Percentiles rank a stretch among this genome's conserved stretches.
Conservation (phyloP, 148 eudicot genomes). For the Polygonum maritimum region DNA sequence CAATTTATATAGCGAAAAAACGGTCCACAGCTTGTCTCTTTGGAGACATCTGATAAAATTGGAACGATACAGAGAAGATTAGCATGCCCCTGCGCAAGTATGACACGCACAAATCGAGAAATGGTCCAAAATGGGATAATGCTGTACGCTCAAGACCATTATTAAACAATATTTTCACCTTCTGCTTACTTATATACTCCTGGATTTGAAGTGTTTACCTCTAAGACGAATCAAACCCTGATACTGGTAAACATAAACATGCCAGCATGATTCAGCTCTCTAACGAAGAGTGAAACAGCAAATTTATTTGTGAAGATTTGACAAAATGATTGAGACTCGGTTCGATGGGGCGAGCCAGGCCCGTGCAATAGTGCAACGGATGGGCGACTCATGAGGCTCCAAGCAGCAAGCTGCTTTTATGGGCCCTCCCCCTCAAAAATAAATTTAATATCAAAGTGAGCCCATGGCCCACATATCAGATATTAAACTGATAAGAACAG, state of each 20-base stretch:
- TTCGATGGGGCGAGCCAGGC: neutral
- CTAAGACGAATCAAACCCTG: too few species aligned
- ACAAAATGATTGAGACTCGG: too few species aligned
- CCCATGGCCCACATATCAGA: conserved; percentile 45
- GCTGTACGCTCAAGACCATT: too few species aligned
- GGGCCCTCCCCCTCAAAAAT: neutral
- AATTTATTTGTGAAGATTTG: too few species aligned
- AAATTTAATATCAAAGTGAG: conserved; percentile 2
- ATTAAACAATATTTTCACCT: too few species aligned
- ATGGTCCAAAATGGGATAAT: neutral
- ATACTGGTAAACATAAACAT: too few species aligned
- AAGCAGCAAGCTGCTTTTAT: neutral
- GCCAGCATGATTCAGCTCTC: too few species aligned
- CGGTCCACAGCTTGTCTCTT: neutral
- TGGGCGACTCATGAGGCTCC: neutral
- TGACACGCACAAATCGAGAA: conserved; percentile 8
- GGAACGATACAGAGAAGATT: conserved; percentile 7
- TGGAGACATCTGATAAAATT: conserved; percentile 1
- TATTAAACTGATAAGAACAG: conserved; percentile 88
- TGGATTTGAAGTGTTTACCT: too few species aligned
- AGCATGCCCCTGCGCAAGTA: conserved; percentile 9
- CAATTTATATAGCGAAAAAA: neutral
- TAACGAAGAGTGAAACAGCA: too few species aligned
- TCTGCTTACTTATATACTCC: too few species aligned
- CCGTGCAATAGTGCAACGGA: neutral